Conservation (phyloP, 164 flowering plant genomes). For the Brasenia schreberi region DNA sequence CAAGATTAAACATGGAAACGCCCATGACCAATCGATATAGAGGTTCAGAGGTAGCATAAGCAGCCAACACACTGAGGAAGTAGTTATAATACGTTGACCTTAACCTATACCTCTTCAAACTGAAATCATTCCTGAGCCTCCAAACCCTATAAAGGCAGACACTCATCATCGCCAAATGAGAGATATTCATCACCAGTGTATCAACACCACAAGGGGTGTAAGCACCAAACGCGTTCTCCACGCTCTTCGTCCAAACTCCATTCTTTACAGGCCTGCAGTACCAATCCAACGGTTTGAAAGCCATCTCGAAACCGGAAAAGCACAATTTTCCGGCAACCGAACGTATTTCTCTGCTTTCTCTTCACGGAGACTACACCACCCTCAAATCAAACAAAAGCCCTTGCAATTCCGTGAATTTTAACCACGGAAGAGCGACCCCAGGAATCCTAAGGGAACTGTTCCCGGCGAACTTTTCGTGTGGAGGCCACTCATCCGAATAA, state of each 20-base stretch:
- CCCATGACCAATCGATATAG: constrained; percentile 77
- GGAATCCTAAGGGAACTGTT: no score
- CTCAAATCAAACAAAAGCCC: no score
- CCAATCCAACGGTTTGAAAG: constrained; percentile 61
- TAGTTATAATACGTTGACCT: constrained; percentile 59
- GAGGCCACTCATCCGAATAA: no score
- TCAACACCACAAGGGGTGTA: constrained; percentile 85
- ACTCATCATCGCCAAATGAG: constrained; percentile 59
- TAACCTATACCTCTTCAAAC: constrained; percentile 47
- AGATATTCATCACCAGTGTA: constrained; percentile 45
- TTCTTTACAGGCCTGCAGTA: constrained; percentile 69
- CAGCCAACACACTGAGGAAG: constrained; percentile 52
- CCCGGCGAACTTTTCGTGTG: no score
- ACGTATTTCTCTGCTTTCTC: no score
- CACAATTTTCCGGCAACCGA: no score
- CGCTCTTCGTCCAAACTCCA: constrained; percentile 66
- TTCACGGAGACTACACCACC: no score
- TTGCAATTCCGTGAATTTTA: no score
- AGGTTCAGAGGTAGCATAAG: constrained; percentile 63
- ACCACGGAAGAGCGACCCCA: no score
- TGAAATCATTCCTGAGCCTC: constrained; percentile 42
- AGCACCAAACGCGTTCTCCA: constrained; percentile 74
- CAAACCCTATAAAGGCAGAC: constrained; percentile 67
- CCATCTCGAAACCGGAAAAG: no score
- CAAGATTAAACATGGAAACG: constrained; percentile 56